A percentile compares a stretch with the other conserved stretches of the same genome.
phyloP scores from a whole-genome alignment of 139 green algal genomes.

The Micractinium conductrix region DNA sequence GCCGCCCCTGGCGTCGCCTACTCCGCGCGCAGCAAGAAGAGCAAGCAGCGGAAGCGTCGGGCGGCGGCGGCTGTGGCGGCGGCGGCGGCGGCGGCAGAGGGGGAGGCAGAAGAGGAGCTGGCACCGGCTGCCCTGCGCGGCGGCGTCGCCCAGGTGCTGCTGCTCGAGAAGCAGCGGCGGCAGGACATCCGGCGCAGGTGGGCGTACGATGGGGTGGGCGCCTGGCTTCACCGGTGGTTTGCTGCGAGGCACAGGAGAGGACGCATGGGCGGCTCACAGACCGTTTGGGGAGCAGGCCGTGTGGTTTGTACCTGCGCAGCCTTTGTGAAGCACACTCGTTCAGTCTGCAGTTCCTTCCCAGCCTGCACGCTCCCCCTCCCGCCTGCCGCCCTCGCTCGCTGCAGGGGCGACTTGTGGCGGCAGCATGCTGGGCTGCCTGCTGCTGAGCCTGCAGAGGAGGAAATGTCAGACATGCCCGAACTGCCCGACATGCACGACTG shows the following conservation, averaged over 20 bases:
- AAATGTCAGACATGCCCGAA: slow-evolving; percentile 9
- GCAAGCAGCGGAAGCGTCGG: background rate
- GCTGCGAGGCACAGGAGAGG: too few relatives aligned
- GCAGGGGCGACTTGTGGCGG: slow-evolving; percentile 20
- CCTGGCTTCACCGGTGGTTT: too few relatives aligned
- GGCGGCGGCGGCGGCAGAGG: background rate
- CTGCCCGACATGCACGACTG: slow-evolving; percentile 21
- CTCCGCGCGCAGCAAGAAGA: background rate
- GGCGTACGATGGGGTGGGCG: too few relatives aligned
- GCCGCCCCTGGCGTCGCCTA: background rate
- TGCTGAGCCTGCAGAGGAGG: background rate
- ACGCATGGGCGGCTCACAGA: too few relatives aligned
- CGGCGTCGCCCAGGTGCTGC: slow-evolving; percentile 1
- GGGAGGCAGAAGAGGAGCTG: background rate
- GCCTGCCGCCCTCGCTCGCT: too few relatives aligned
- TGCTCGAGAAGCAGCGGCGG: slow-evolving; percentile 8
- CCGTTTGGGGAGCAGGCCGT: too few relatives aligned
- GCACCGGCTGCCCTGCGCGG: background rate
- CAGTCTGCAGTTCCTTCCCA: too few relatives aligned
- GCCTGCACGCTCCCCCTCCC: too few relatives aligned
- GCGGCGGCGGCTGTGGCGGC: background rate
- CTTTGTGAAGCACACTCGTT: too few relatives aligned
- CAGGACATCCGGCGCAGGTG: slow-evolving; percentile 21
- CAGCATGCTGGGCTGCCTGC: background rate
- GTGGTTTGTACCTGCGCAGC: too few relatives aligned